Base-by-base conservation (phyloP, 225 moss, liverwort and hornwort genomes). In the Marchantia paleacea region DNA sequence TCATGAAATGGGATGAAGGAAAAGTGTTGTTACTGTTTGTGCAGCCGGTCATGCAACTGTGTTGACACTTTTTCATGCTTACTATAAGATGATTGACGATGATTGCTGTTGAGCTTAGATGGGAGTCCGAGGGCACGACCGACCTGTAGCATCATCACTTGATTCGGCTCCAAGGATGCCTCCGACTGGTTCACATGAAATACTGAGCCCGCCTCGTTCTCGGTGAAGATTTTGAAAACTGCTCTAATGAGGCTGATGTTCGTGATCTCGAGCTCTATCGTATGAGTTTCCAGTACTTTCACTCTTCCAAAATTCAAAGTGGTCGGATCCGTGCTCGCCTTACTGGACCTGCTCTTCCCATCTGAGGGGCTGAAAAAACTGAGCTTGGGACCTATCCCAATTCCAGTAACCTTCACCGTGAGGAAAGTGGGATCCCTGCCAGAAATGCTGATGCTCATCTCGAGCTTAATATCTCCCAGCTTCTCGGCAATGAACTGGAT, bases 211-310 rank as follows among this genome's bases (percentile, higher is more conserved):
- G 84, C 87, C 15, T 84, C 88, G 72, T 87, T 88, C 60, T 90
- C 84, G 75, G 72, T 84, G 22, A 84, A 16, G 10, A 87, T 79
- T 60, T 72, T 79, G 30, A 89, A 72, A 73, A 81, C 75, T 73
- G 96, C 94, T 39, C 87, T 81, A 65, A 97, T 97, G 47, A 89
- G 92, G 82, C 93, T 93, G 90, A 92, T 87, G 50, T 94, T 97
- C 24, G 88, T 87, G 6, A 97, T 82, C 15, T 92, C 73, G 81
- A 97, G 86, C 52, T 89, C 88, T 80, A 1, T 57, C 49, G 62
- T 75, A 55, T 6, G 78, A 39, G 88, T 79, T 25, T 88, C 80
- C 24, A 97, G 83, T 71, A 97, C 96, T 69, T 67, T 87, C 52
- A 94, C 90, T 62, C 49, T 87, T 3, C 92, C 94, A 84, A 93